phyloP scores from a whole-genome alignment of 2,329 filamentous ascomycete species.

The Arthrobotrys conoides region DNA sequence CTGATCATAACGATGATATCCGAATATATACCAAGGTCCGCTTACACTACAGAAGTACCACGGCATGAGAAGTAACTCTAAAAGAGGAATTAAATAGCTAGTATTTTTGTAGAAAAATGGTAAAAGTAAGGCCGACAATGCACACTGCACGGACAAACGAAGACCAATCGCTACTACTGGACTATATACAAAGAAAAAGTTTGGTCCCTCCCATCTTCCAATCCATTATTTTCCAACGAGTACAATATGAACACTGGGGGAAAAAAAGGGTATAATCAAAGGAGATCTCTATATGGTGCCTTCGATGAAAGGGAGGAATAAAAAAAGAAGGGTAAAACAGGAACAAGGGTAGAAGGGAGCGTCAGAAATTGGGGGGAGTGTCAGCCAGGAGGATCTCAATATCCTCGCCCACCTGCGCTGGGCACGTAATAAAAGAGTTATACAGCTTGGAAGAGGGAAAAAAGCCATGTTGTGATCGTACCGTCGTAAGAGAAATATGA shows the following conservation, averaged over 20 bases:
- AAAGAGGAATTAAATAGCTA: slow-evolving; percentile 42
- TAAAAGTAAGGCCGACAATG: slow-evolving; percentile 34
- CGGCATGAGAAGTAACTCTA: neutral
- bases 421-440: slow-evolving; percentile 23
- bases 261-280: slow-evolving; percentile 32
- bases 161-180: slow-evolving; percentile 6
- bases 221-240: slow-evolving; percentile 39
- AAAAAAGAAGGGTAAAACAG: slow-evolving; percentile 3
- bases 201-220: slow-evolving; percentile 20
- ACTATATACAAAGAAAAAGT: slow-evolving; percentile 42
- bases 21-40: neutral
- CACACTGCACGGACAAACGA: slow-evolving; percentile 26
- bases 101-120: slow-evolving; percentile 37
- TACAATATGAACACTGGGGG: slow-evolving; percentile 29
- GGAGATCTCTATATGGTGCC: slow-evolving; percentile 41
- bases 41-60: neutral
- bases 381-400: slow-evolving; percentile 1
- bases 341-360: neutral
- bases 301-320: slow-evolving; percentile 7
- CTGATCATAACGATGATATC: too few relatives aligned
- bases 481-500: slow-evolving; percentile 57
- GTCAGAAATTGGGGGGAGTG: slow-evolving; percentile 16
- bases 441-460: slow-evolving; percentile 17
- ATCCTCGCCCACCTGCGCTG: slow-evolving; percentile 25
- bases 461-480: slow-evolving; percentile 53